Percentiles rank a stretch among this genome's conserved stretches.
Evolutionary conservation across 345 rosid species (phyloP).

Genomic region (Anastatica hierochuntica): DNA sequence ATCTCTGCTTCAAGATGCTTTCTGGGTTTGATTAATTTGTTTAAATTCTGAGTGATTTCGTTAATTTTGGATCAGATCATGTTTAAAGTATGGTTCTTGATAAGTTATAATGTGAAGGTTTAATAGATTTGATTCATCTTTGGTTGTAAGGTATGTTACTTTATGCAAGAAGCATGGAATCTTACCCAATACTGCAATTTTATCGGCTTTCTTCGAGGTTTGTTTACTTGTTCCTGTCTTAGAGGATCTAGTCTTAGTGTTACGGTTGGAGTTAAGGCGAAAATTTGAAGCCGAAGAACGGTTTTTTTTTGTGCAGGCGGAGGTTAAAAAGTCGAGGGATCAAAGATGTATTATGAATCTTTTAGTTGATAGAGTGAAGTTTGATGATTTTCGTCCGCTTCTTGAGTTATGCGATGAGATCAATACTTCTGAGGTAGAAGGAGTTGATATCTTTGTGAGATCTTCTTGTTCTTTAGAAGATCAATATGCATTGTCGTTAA

Average conservation of each 20-base stretch:
- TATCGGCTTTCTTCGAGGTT: slow-evolving; percentile 61
- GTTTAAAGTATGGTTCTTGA: not conserved
- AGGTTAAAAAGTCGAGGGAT: slow-evolving; percentile 40
- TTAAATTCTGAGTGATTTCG: not conserved
- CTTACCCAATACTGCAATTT: slow-evolving; percentile 42
- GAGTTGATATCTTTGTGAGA: slow-evolving; percentile 47
- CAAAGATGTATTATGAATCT: slow-evolving; percentile 49
- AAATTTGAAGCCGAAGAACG: slow-evolving; percentile 11
- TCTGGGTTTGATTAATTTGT: not conserved
- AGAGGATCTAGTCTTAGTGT: not conserved
- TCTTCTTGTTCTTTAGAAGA: slow-evolving; percentile 46
- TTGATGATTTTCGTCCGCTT: slow-evolving; percentile 59
- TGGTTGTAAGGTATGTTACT: slow-evolving; percentile 43
- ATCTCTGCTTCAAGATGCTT: not conserved
- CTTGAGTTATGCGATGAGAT: slow-evolving; percentile 50
- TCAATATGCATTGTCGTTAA: slow-evolving; percentile 50
- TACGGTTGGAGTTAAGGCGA: not conserved
- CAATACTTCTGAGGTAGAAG: slow-evolving; percentile 56
- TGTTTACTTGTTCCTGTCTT: slow-evolving; percentile 1
- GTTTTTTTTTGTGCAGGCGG: slow-evolving; percentile 48
- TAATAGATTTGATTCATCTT: slow-evolving; percentile 1
- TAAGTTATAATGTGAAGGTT: not conserved
- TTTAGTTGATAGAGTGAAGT: slow-evolving; percentile 47
- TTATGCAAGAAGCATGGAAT: slow-evolving; percentile 53
- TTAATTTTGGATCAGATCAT: slow-evolving; percentile 9